Evolutionary conservation across 2,329 filamentous ascomycete genomes (phyloP).

Genomic region (Aspergillus pseudotamarii): DNA sequence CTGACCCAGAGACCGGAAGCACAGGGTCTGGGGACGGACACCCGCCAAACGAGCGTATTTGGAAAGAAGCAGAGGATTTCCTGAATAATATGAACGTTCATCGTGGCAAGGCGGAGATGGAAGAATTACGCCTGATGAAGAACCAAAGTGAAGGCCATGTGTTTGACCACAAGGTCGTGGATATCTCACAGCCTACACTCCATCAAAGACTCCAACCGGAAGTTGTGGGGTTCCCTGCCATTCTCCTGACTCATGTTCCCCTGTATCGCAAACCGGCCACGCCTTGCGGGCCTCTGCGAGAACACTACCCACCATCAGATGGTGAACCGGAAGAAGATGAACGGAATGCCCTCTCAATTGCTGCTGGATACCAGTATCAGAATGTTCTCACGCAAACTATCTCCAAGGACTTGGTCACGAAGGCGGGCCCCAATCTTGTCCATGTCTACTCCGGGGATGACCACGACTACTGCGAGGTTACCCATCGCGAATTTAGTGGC

Average conservation of each 20-base stretch:
- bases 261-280: constrained; percentile 80
- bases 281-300: constrained; percentile 83
- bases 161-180: constrained; percentile 64
- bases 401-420: constrained; percentile 73
- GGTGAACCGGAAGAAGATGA: constrained; percentile 63
- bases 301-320: constrained; percentile 75
- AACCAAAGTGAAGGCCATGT: constrained; percentile 60
- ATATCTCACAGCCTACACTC: constrained; percentile 52
- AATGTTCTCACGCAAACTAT: constrained; percentile 82
- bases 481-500: constrained; percentile 70
- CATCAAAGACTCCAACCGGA: constrained; percentile 23
- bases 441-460: constrained; percentile 95
- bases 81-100: constrained; percentile 65
- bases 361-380: constrained; percentile 90
- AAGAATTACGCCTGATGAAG: constrained; percentile 68
- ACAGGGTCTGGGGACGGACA: constrained; percentile 48
- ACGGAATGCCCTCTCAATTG: constrained; percentile 76
- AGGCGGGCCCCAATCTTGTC: constrained; percentile 73
- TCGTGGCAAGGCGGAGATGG: constrained; percentile 69
- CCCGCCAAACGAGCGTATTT: constrained; percentile 64
- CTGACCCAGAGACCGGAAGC: constrained; percentile 52
- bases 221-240: constrained; percentile 72
- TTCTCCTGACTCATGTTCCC: constrained; percentile 89
- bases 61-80: constrained; percentile 75
- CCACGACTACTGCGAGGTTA: constrained; percentile 94